These are phyloP conservation scores for Cyberlindnera lachancei DNA, from an alignment of 805 yeast species.

Conservation along the genomic window DNA sequence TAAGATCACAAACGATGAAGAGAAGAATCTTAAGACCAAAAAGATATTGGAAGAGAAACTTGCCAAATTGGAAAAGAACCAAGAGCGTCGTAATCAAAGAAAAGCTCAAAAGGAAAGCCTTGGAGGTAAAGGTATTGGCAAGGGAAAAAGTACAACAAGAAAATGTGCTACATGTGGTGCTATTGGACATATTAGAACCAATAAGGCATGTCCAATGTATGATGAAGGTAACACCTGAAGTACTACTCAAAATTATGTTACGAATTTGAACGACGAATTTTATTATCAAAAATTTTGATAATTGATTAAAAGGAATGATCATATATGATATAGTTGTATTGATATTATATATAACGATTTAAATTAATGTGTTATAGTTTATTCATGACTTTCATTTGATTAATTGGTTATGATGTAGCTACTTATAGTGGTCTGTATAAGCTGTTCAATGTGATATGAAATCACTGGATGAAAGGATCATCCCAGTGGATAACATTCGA, in stretches of 20 bases:
- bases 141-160: slow-evolving; percentile 44
- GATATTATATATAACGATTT: too few relatives aligned
- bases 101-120: slow-evolving; percentile 38
- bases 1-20: slow-evolving; percentile 74
- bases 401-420: too few relatives aligned
- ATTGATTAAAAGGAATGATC: too few relatives aligned
- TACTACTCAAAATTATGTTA: not conserved
- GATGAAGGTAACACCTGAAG: slow-evolving; percentile 32
- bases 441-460: not conserved
- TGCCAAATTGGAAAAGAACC: slow-evolving; percentile 73
- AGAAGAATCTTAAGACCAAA: slow-evolving; percentile 68
- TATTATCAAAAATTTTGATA: too few relatives aligned
- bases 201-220: slow-evolving; percentile 83
- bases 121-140: slow-evolving; percentile 21
- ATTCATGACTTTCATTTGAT: too few relatives aligned
- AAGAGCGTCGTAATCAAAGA: slow-evolving; percentile 56
- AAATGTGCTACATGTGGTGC: slow-evolving; percentile 95
- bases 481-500: slow-evolving; percentile 22
- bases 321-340: too few relatives aligned
- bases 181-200: slow-evolving; percentile 89
- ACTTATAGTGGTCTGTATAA: too few relatives aligned
- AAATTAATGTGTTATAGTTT: too few relatives aligned
- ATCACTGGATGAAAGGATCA: not conserved
- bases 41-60: slow-evolving; percentile 75
- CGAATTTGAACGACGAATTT: not conserved